These are phyloP conservation scores for Trichoderma asperellum DNA, from an alignment of 2,329 filamentous ascomycete genomes.

Conservation along the genomic window DNA sequence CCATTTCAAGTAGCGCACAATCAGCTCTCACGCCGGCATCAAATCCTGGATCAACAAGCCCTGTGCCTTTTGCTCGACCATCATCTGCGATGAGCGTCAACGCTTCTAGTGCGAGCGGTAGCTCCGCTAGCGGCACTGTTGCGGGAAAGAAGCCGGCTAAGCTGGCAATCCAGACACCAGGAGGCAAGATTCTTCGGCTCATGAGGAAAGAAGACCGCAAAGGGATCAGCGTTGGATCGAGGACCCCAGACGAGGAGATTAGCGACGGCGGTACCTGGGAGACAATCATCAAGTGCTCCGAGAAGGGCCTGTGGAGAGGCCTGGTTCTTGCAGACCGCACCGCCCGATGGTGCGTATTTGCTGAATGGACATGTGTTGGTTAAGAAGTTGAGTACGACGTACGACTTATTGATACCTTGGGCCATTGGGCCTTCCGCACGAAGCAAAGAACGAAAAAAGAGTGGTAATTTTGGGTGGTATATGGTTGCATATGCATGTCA, in stretches of 20 bases:
- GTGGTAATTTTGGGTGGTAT: slow-evolving; percentile 25
- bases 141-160: slow-evolving; percentile 85
- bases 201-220: slow-evolving; percentile 77
- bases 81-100: slow-evolving; percentile 68
- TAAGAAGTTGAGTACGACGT: slow-evolving; percentile 28
- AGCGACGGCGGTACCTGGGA: slow-evolving; percentile 81
- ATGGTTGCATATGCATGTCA: slow-evolving; percentile 30
- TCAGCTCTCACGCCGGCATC: slow-evolving; percentile 51
- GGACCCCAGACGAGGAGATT: slow-evolving; percentile 55
- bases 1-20: slow-evolving; percentile 44
- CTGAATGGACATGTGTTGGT: slow-evolving; percentile 73
- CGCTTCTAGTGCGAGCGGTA: slow-evolving; percentile 59
- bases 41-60: slow-evolving; percentile 55
- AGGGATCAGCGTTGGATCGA: slow-evolving; percentile 53
- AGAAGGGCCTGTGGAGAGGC: slow-evolving; percentile 79
- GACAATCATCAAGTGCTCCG: slow-evolving; percentile 87
- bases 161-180: slow-evolving; percentile 89
- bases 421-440: background rate
- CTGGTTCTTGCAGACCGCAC: slow-evolving; percentile 82
- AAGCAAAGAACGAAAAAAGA: background rate
- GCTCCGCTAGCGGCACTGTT: slow-evolving; percentile 56
- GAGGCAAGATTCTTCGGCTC: slow-evolving; percentile 88
- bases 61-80: slow-evolving; percentile 65
- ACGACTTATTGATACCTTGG: slow-evolving; percentile 8
- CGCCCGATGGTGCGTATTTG: slow-evolving; percentile 89